phyloP scores from a whole-genome alignment of 2,329 filamentous ascomycete species.

The Stylonectria norvegica region DNA sequence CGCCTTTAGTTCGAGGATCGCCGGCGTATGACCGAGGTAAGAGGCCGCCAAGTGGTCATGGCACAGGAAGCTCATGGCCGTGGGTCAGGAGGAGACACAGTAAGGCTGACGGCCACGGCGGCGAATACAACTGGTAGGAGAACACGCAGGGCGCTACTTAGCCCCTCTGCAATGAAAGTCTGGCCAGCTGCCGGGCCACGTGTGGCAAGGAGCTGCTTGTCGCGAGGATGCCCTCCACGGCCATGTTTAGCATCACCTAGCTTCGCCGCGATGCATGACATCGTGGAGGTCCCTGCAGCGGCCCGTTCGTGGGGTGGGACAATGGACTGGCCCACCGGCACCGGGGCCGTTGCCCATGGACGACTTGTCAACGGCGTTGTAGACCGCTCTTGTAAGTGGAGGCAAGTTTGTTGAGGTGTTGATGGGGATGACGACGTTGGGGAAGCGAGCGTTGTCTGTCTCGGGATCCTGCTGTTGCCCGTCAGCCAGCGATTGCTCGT shows the following conservation, averaged over 20 bases:
- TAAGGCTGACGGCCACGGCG: background rate
- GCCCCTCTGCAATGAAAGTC: background rate
- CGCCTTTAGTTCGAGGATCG: background rate
- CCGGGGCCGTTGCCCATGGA: conserved; percentile 12
- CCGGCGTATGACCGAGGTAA: background rate
- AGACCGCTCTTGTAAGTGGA: conserved; percentile 18
- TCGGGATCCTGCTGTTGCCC: background rate
- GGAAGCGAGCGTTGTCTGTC: background rate
- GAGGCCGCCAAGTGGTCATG: background rate
- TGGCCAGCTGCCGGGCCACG: background rate
- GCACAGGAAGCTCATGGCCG: conserved; percentile 1
- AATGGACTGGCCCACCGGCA: conserved; percentile 11
- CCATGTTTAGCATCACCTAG: conserved; percentile 25
- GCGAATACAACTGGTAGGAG: background rate
- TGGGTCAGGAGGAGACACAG: background rate
- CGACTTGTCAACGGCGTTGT: conserved; percentile 4
- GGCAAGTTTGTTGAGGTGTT: background rate
- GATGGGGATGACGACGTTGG: background rate
- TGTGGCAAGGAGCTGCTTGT: conserved; percentile 1
- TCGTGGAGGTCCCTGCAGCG: conserved; percentile 17
- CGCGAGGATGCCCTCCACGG: conserved; percentile 7
- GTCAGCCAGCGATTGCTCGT: background rate
- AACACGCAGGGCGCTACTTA: background rate
- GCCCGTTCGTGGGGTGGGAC: conserved; percentile 12
- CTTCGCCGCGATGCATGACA: conserved; percentile 14